Conservation (phyloP, 352 stramenopile genomes). For the Pythium biforme region DNA sequence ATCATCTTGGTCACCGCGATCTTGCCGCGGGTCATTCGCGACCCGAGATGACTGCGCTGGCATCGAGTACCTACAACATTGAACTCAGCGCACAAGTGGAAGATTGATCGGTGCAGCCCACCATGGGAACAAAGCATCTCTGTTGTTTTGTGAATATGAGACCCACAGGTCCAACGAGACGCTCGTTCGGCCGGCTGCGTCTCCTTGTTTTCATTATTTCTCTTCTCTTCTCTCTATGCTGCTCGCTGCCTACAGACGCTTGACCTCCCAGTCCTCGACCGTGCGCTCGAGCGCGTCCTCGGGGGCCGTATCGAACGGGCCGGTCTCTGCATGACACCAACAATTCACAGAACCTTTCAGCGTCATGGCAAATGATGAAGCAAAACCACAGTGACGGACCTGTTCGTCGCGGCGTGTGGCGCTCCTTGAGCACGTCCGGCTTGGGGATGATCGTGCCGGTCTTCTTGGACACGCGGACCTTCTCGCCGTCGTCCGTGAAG, state of each 20-base stretch:
- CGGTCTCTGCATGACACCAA: slow-evolving; percentile 48
- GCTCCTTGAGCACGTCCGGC: slow-evolving; percentile 89
- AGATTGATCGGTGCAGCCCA: too few species aligned
- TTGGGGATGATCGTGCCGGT: slow-evolving; percentile 95
- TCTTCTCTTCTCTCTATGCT: slow-evolving; percentile 34
- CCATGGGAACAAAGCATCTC: not conserved
- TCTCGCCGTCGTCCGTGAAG: slow-evolving; percentile 91
- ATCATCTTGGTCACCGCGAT: too few species aligned
- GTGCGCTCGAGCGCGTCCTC: slow-evolving; percentile 82
- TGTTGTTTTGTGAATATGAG: not conserved
- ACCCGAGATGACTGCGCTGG: too few species aligned
- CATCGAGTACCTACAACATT: too few species aligned
- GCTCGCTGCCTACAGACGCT: slow-evolving; percentile 33
- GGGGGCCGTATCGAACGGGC: slow-evolving; percentile 73
- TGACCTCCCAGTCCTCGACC: slow-evolving; percentile 76
- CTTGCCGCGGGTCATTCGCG: too few species aligned
- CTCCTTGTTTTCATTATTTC: slow-evolving; percentile 6
- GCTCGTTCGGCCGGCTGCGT: not conserved
- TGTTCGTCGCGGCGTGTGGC: slow-evolving; percentile 80
- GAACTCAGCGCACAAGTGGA: too few species aligned
- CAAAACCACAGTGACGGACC: slow-evolving; percentile 28
- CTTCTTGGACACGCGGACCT: slow-evolving; percentile 94
- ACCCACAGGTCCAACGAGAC: not conserved
- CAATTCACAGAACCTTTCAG: not conserved
- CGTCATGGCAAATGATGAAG: not conserved